Evolutionary conservation across 805 yeast species (phyloP), one percentile per base, ranked within the genome.

Genomic region (Saccharomycopsis capsularis): DNA sequence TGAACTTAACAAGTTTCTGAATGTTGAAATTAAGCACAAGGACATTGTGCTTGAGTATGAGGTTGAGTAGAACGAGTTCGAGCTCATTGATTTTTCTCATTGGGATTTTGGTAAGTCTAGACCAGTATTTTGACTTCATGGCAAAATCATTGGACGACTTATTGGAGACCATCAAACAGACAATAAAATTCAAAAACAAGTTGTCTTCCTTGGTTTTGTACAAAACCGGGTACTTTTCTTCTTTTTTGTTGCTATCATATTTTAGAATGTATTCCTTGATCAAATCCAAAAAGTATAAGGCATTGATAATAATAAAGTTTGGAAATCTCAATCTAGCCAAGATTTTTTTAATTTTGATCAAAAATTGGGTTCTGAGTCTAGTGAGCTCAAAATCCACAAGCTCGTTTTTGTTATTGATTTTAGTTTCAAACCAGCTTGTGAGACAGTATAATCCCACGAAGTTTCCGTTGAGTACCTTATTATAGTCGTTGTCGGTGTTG

Each of bases 41-140:
- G 27, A 52, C 53, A 32, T 52, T 49, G 34, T 52, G 55, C 19
- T 52, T 48, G 29, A 52, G 36, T 9, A 49, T 43, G 11, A n/a
- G 19, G 27, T 47, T 52, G 27, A 52, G 38, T 21, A 52, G 27
- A n/a, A 50, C 27, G n/a, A 52, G 47, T 30, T 52, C 55, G 11
- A 52, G 43, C 32, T 52, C 51, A 32, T 52, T 52, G 43, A 52
- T 49, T 39, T 52, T 50, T 21, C 50, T 34, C 19, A 46, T 44
- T 25, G 55, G 55, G 30, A 52, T 52, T 42, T 50, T 52, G 19
- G 55, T 52, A 6, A 52, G 42, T 42, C 55, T 45, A 4, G 53
- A 42, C 55, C 55, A 52, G 41, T 52, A 52, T 41, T 52, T 52
- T 18, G 55, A 41, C 25, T 52, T 52, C 53, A 52, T 52, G 18